A percentile compares a stretch with the other conserved stretches of the same genome.
phyloP scores from a whole-genome alignment of 2,329 filamentous ascomycete genomes.

The Coniochaeta sp. region DNA sequence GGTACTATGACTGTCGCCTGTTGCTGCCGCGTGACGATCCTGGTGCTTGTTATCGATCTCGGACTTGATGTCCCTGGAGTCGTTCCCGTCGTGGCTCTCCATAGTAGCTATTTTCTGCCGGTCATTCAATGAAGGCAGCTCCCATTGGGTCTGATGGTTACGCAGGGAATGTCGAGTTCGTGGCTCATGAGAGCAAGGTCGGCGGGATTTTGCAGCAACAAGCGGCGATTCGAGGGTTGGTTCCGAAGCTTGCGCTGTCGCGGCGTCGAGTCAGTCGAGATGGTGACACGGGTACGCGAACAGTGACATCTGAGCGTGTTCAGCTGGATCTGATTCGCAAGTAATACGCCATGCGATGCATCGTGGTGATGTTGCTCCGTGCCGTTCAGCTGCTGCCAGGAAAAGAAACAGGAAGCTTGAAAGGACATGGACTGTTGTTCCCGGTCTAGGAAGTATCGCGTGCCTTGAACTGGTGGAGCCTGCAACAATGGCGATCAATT shows the following conservation, averaged over 20 bases:
- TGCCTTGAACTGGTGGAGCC: neutral
- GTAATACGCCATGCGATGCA: neutral
- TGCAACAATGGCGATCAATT: neutral
- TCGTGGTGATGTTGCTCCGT: neutral
- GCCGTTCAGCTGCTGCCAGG: neutral
- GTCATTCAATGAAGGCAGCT: slow-evolving; percentile 26
- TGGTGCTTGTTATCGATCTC: slow-evolving; percentile 27
- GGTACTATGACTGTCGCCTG: slow-evolving; percentile 38
- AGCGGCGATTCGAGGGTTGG: slow-evolving; percentile 17
- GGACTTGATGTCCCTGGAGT: slow-evolving; percentile 30
- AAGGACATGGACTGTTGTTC: neutral
- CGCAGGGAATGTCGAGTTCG: slow-evolving; percentile 33
- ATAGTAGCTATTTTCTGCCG: slow-evolving; percentile 21
- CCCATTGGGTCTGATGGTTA: slow-evolving; percentile 37
- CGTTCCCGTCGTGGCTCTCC: slow-evolving; percentile 26
- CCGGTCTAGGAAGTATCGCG: neutral
- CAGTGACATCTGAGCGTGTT: neutral
- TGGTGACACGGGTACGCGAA: neutral
- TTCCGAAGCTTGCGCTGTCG: slow-evolving; percentile 12
- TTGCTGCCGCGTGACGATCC: slow-evolving; percentile 20
- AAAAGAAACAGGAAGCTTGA: neutral
- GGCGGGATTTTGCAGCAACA: slow-evolving; percentile 33
- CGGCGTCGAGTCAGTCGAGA: neutral
- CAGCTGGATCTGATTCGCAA: neutral
- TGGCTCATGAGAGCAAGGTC: slow-evolving; percentile 30